A percentile compares a stretch with the other conserved stretches of the same genome.
phyloP scores from a whole-genome alignment of 371 early-diverging fungal species.

The Haplosporangium sp. region DNA sequence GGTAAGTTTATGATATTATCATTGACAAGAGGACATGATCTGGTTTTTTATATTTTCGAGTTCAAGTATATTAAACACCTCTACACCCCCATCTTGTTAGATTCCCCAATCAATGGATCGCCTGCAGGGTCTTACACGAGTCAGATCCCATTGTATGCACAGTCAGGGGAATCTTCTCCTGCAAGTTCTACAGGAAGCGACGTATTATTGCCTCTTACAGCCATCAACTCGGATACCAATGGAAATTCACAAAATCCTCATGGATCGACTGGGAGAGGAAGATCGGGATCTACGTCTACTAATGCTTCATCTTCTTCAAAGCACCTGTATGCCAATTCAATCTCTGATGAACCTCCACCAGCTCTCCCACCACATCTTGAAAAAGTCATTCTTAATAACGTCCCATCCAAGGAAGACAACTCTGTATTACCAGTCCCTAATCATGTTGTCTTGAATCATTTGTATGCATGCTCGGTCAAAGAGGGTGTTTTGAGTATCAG shows the following conservation, averaged over 20 bases:
- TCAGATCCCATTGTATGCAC: slow-evolving; percentile 44
- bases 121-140: slow-evolving; percentile 54
- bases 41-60: neutral
- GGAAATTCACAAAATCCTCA: slow-evolving; percentile 8
- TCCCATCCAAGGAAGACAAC: slow-evolving; percentile 81
- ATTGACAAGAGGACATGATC: neutral
- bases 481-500: slow-evolving; percentile 97
- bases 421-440: slow-evolving; percentile 88
- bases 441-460: slow-evolving; percentile 94
- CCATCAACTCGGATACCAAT: slow-evolving; percentile 18
- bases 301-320: slow-evolving; percentile 29
- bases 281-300: slow-evolving; percentile 15
- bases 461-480: slow-evolving; percentile 95
- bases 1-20: slow-evolving; percentile 15
- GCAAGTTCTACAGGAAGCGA: slow-evolving; percentile 38
- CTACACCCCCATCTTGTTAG: slow-evolving; percentile 5
- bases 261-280: slow-evolving; percentile 5
- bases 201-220: slow-evolving; percentile 29
- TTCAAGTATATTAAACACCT: neutral
- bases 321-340: slow-evolving; percentile 21
- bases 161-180: slow-evolving; percentile 33
- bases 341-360: slow-evolving; percentile 80
- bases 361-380: slow-evolving; percentile 92
- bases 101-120: slow-evolving; percentile 50
- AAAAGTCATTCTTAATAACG: slow-evolving; percentile 88